phyloP scores from a whole-genome alignment of 805 yeast genomes.

The Pichia rugopelliculosa region DNA sequence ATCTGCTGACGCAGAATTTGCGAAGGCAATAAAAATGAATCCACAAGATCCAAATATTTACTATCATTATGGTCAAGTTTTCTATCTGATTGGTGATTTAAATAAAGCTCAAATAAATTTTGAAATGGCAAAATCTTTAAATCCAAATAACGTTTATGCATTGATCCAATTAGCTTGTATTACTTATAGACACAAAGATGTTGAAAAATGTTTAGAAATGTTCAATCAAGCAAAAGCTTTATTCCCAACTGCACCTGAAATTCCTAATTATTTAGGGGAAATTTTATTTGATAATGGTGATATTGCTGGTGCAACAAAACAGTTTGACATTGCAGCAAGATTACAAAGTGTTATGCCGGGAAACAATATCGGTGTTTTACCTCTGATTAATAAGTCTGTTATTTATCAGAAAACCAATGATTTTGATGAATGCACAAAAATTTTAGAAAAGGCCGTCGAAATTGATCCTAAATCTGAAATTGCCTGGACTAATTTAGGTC shows the following conservation, averaged over 20 bases:
- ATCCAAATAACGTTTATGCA: slow-evolving; percentile 72
- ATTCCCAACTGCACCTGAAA: slow-evolving; percentile 84
- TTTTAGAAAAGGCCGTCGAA: slow-evolving; percentile 68
- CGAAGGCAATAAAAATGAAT: slow-evolving; percentile 60
- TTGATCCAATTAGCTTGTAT: slow-evolving; percentile 91
- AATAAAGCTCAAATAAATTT: slow-evolving; percentile 67
- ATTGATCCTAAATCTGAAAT: slow-evolving; percentile 85
- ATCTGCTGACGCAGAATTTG: slow-evolving; percentile 61
- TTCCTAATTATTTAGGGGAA: slow-evolving; percentile 94
- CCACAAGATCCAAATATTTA: slow-evolving; percentile 72
- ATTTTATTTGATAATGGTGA: slow-evolving; percentile 78
- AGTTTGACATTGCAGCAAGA: slow-evolving; percentile 80
- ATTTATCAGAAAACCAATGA: slow-evolving; percentile 50
- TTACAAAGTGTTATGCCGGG: slow-evolving; percentile 64
- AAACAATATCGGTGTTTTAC: slow-evolving; percentile 79
- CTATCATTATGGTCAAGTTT: slow-evolving; percentile 92
- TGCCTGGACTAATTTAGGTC: slow-evolving; percentile 88
- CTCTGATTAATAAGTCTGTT: slow-evolving; percentile 84
- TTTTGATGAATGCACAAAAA: slow-evolving; percentile 50
- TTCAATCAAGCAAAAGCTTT: slow-evolving; percentile 63
- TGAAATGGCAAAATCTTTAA: slow-evolving; percentile 64
- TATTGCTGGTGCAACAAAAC: slow-evolving; percentile 61
- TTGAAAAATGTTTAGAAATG: slow-evolving; percentile 48
- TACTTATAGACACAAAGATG: slow-evolving; percentile 68
- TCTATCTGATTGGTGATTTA: slow-evolving; percentile 72